Base-by-base conservation (phyloP, 2,329 filamentous ascomycete genomes). In the Rhinocladiella mackenziei region DNA sequence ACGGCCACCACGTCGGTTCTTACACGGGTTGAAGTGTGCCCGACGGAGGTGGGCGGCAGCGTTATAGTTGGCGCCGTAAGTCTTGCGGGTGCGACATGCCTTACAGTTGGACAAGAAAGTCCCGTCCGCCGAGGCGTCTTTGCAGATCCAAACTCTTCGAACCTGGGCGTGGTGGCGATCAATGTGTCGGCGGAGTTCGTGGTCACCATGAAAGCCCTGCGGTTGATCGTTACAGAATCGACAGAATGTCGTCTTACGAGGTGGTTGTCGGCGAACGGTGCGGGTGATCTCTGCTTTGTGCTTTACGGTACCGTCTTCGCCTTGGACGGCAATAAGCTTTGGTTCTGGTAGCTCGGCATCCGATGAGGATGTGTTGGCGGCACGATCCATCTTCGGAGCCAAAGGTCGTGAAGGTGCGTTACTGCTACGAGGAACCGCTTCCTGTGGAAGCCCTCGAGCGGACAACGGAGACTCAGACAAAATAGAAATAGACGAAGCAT, bases 51-150 rank as follows among this genome's bases (percentile, higher is more conserved):
- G 91, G 0, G 89, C 91, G 0, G 89, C 89, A 0, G 89, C 91
- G 58, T 97, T 97, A 68, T 97, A 96, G 68, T 96, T 92, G 11
- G 86, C 86, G 3, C 85, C 85, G 57, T 97, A 97, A 46, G 78
- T 76, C 71, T 95, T 96, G 43, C 76, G 69, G 32, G 76, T 75
- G 36, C 75, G 76, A 64, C 91, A 97, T 35, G 85, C 78, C 65
- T 94, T 94, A 77, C 89, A 96, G 55, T 84, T 84, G 38, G 73
- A 71, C 23, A 97, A 76, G 29, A 89, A 82, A 66, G 76, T 67
- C 76, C 74, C 65, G 68, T 79, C 62, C 56, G 73, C 57, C 64
- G 76, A 68, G 17, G 74, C 75, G 51, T 83, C 79, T 28, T 78
- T 69, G 57, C 78, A 81, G 35, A 83, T 73, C 74, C 76, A 84